Evolutionary conservation across 2,329 filamentous ascomycete genomes (phyloP), one percentile per base, ranked within the genome.

Genomic region (Neonectria magnoliae): DNA sequence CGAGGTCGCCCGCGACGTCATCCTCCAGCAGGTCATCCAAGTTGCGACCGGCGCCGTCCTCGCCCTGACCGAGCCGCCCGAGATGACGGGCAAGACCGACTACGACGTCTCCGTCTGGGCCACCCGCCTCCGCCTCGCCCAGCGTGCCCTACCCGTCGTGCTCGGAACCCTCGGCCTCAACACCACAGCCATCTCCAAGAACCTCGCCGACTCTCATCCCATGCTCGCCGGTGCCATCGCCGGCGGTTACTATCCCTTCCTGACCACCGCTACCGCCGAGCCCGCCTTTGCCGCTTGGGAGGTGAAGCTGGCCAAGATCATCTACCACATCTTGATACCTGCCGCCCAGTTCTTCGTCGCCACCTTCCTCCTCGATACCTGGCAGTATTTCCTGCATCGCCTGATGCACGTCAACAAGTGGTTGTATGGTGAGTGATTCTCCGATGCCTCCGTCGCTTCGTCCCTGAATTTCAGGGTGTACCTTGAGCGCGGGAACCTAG

Each of bases 401-500:
- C 88, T 91, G 62, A 99, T 99, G 96, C 96, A 99, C 81, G 86
- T 96, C 83, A 98, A 98, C 83, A 94, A 93, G 80, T 98, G 93
- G 92, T 87, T 99, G 72, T 98, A 98, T 84, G 91, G 93, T 96
- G 85, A 80, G 92, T 87, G 62, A 36, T 51, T 51, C 4, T 20
- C 42, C 44, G 29, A 20, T 44, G 33, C 41, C 16, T 50, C 31
- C 20, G 47, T 18, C 11, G 29, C 47, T 33, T 44, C 58, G 8
- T 18, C 38, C 38, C 38, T 42, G n/a, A 20, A 42, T 20, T 25
- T 14, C 16, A 33, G 22, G 14, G 16, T n/a, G 36, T 2, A 16
- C 36, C 36, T 38, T n/a, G 14, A 14, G 6, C 36, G 36, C 14
- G 14, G 14, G 14, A 16, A n/a, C 47, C 33, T 11, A 31, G 41